Percentiles rank a stretch among this genome's conserved stretches.
phyloP scores from a whole-genome alignment of 2,329 filamentous ascomycete genomes.

The Emmonsiellopsis sp. region DNA sequence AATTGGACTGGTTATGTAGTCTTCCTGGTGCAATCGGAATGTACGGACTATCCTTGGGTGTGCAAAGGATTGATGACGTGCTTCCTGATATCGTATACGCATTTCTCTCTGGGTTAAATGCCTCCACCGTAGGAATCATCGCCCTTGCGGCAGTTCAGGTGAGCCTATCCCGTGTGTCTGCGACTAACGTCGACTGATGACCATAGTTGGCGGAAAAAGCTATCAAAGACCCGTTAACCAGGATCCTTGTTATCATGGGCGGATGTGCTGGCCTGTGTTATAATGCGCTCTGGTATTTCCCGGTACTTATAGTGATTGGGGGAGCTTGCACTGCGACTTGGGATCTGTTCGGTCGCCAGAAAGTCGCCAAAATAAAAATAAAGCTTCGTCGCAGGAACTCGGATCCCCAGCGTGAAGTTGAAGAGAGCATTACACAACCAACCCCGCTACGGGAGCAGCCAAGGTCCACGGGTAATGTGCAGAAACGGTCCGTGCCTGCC shows the following conservation, averaged over 20 bases:
- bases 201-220: constrained; percentile 55
- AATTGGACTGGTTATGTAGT: constrained; percentile 24
- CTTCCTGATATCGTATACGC: constrained; percentile 59
- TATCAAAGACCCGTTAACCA: constrained; percentile 55
- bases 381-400: constrained; percentile 14
- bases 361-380: constrained; percentile 25
- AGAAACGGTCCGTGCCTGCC: constrained; percentile 12
- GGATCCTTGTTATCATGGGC: constrained; percentile 55
- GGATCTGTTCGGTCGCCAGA: constrained; percentile 48
- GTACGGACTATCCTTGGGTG: constrained; percentile 57
- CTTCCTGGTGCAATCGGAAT: constrained; percentile 63
- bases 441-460: constrained; percentile 7
- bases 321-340: constrained; percentile 47
- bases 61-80: constrained; percentile 49
- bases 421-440: constrained; percentile 6
- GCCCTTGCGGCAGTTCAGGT: constrained; percentile 56
- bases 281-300: constrained; percentile 68
- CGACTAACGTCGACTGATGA: background rate
- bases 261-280: constrained; percentile 60
- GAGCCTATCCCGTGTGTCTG: background rate
- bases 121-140: constrained; percentile 63
- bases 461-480: background rate
- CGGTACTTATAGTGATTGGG: constrained; percentile 50
- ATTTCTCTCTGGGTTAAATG: constrained; percentile 61
- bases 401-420: constrained; percentile 9